Evolutionary conservation across 441 rosid genomes (phyloP).

Genomic region (Populus tomentosa): DNA sequence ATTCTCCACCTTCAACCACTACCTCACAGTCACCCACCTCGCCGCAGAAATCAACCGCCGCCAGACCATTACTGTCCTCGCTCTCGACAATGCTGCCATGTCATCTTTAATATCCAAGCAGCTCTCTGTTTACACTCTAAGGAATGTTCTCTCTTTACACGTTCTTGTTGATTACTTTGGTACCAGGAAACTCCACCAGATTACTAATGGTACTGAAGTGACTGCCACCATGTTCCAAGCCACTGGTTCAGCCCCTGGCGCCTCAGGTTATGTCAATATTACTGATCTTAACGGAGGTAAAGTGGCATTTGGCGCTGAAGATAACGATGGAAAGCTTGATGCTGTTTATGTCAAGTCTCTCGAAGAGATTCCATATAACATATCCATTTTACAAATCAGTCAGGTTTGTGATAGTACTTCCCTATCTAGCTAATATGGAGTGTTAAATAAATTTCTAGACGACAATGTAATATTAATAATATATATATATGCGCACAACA

Average conservation of each 20-base stretch:
- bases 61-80: constrained; percentile 81
- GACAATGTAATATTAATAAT: background rate
- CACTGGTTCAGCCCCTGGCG: constrained; percentile 75
- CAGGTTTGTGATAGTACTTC: constrained; percentile 23
- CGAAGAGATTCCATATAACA: constrained; percentile 74
- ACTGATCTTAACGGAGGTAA: constrained; percentile 83
- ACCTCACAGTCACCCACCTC: constrained; percentile 77
- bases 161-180: constrained; percentile 89
- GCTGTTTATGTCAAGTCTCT: constrained; percentile 65
- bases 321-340: constrained; percentile 47
- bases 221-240: constrained; percentile 90
- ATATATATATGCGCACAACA: background rate
- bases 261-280: constrained; percentile 83
- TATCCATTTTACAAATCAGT: constrained; percentile 78
- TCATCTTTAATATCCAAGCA: constrained; percentile 48
- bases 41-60: constrained; percentile 89
- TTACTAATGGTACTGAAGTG: constrained; percentile 63
- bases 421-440: background rate
- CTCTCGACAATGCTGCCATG: constrained; percentile 86
- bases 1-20: constrained; percentile 92
- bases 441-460: background rate
- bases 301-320: constrained; percentile 65
- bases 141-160: constrained; percentile 83
- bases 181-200: constrained; percentile 86
- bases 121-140: constrained; percentile 62